Evolutionary conservation across 441 rosid genomes (phyloP).

Genomic region (Sinapis alba): DNA sequence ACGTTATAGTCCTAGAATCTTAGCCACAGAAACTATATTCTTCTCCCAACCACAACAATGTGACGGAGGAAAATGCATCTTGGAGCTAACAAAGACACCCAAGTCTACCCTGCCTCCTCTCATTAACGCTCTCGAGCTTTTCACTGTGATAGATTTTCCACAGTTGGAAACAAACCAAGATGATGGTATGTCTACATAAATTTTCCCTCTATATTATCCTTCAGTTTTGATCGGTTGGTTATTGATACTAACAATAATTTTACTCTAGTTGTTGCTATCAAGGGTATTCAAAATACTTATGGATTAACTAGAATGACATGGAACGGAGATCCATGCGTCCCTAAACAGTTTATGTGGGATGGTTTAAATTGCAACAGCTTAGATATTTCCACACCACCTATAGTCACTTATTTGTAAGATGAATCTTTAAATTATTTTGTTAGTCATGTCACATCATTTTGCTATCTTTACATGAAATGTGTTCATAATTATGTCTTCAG

Average conservation of each 20-base stretch:
- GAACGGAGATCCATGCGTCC: conserved; percentile 3
- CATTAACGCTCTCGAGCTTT: background rate
- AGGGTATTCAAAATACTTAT: background rate
- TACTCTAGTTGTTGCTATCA: background rate
- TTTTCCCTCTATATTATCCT: background rate
- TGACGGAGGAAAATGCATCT: background rate
- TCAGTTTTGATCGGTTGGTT: background rate
- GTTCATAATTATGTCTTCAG: background rate
- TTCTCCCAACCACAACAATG: background rate
- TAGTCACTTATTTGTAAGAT: background rate
- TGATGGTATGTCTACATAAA: background rate
- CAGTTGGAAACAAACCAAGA: background rate
- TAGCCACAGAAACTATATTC: background rate
- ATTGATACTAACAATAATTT: background rate
- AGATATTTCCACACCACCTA: background rate
- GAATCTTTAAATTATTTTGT: background rate
- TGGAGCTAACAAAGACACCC: background rate
- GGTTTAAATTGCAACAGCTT: background rate
- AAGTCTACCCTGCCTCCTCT: background rate
- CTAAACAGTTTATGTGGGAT: background rate
- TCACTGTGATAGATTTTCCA: background rate
- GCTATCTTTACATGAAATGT: background rate
- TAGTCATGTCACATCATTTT: background rate
- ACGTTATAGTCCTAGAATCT: background rate
- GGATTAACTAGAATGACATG: background rate